phyloP scores from a whole-genome alignment of 139 green algal species.

The Picochlorum costavermella region DNA sequence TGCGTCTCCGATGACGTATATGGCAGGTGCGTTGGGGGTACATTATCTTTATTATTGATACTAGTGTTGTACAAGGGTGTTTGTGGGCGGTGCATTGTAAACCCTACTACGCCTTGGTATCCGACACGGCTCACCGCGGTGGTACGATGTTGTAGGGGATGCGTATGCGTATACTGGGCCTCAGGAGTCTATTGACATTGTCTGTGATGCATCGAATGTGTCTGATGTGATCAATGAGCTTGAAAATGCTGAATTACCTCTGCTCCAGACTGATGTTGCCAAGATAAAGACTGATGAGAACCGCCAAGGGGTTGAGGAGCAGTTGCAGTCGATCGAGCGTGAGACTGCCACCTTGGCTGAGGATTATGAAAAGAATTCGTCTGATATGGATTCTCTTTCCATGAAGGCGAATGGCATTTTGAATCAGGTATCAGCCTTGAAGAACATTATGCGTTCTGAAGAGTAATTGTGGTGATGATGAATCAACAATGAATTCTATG shows the following conservation, averaged over 20 bases:
- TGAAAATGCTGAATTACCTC: background rate
- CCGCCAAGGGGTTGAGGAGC: conserved; percentile 2
- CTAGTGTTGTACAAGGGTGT: no score
- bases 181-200: background rate
- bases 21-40: no score
- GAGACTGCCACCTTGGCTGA: conserved; percentile 8
- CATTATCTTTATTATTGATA: no score
- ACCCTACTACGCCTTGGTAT: no score
- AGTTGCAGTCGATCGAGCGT: conserved; percentile 3
- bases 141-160: background rate
- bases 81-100: no score
- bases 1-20: no score
- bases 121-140: no score
- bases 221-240: conserved; percentile 7
- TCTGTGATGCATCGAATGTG: background rate
- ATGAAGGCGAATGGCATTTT: background rate
- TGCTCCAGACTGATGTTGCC: background rate
- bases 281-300: conserved; percentile 4
- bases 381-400: background rate
- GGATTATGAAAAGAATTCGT: background rate
- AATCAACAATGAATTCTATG: no score
- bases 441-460: background rate
- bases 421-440: conserved; percentile 1
- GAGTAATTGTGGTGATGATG: background rate
- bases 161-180: background rate